Percentiles rank a stretch among this genome's conserved stretches.
Evolutionary conservation across 2,329 filamentous ascomycete genomes (phyloP).

Genomic region (Calonectria fujianensis): DNA sequence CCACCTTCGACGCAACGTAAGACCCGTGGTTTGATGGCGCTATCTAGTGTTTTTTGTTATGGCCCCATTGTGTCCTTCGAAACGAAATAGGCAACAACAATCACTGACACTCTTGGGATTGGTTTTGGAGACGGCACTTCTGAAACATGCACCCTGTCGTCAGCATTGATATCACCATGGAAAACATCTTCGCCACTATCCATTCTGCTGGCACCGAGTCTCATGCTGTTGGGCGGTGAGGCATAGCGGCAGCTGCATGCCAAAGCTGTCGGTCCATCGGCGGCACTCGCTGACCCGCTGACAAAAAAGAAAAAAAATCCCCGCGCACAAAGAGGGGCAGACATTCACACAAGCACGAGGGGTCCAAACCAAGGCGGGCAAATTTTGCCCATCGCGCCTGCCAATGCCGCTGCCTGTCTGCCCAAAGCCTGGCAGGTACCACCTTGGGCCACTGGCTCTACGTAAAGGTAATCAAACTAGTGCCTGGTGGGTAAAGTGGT

Average conservation of each 20-base stretch:
- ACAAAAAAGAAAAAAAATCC: slow-evolving; percentile 44
- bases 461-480: slow-evolving; percentile 24
- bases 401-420: slow-evolving; percentile 16
- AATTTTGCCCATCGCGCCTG: slow-evolving; percentile 10
- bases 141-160: slow-evolving; percentile 25
- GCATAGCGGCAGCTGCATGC: slow-evolving; percentile 9
- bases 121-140: neutral
- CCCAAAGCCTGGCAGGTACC: slow-evolving; percentile 27
- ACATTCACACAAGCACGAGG: slow-evolving; percentile 25
- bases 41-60: neutral
- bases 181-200: neutral
- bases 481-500: slow-evolving; percentile 6
- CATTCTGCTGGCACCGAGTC: neutral
- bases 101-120: neutral
- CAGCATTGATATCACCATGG: slow-evolving; percentile 2
- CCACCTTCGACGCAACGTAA: neutral
- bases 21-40: neutral
- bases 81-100: slow-evolving; percentile 15
- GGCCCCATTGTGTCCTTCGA: neutral
- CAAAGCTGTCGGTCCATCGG: slow-evolving; percentile 24
- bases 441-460: slow-evolving; percentile 24
- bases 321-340: slow-evolving; percentile 41
- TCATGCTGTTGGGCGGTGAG: slow-evolving; percentile 30
- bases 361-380: slow-evolving; percentile 20
- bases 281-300: slow-evolving; percentile 35